Percentiles rank a stretch among this genome's conserved stretches.
Evolutionary conservation across 305 asterid species (phyloP).

Genomic region (Andrographis paniculata): DNA sequence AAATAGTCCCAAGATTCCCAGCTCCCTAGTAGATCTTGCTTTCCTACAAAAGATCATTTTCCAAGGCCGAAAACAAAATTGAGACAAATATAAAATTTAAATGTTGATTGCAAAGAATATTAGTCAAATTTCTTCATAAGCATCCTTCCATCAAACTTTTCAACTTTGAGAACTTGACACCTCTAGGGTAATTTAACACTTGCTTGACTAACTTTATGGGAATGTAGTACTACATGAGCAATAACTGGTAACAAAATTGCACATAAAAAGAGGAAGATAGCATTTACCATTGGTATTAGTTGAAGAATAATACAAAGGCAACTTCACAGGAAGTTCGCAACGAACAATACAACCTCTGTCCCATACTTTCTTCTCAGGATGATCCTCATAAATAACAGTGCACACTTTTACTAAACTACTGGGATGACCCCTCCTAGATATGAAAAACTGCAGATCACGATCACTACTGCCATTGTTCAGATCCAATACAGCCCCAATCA

Average conservation of each 20-base stretch:
- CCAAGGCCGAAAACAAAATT: not conserved
- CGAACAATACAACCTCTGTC: constrained; percentile 56
- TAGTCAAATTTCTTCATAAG: too few relatives aligned
- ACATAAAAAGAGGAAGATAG: too few relatives aligned
- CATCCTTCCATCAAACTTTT: too few relatives aligned
- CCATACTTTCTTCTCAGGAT: constrained; percentile 69
- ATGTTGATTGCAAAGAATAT: too few relatives aligned
- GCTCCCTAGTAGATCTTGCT: not conserved
- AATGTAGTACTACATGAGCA: too few relatives aligned
- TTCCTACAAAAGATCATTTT: too few relatives aligned
- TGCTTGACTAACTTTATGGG: too few relatives aligned
- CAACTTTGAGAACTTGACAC: too few relatives aligned
- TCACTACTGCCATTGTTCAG: constrained; percentile 27
- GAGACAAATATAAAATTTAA: too few relatives aligned
- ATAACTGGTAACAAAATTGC: too few relatives aligned
- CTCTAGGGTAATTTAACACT: too few relatives aligned
- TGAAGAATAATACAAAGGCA: constrained; percentile 62
- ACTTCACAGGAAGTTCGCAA: constrained; percentile 58
- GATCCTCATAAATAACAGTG: constrained; percentile 45
- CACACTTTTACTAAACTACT: constrained; percentile 32
- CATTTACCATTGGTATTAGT: constrained; percentile 45
- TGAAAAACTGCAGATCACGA: constrained; percentile 45
- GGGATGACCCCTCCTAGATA: constrained; percentile 33
- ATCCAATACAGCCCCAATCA: constrained; percentile 64
- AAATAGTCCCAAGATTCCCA: not conserved